A percentile compares a stretch with the other conserved stretches of the same genome.
These are phyloP conservation scores for Apiotrichum gamsii DNA, from an alignment of 1,284 basidiomycete species.

Conservation along the genomic window DNA sequence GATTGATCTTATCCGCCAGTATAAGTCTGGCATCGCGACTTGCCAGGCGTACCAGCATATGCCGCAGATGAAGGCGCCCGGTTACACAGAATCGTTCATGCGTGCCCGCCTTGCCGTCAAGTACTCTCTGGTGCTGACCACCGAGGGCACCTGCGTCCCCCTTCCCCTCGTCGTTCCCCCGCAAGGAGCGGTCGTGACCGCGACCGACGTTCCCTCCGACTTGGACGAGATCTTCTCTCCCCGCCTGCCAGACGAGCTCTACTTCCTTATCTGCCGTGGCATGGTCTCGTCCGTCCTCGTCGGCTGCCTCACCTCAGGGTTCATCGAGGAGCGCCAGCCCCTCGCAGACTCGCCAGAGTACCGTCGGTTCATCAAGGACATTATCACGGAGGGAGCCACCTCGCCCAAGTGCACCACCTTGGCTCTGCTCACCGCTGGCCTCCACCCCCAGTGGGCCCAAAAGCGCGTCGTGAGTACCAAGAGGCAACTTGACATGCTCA, in stretches of 20 bases:
- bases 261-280: constrained; percentile 90
- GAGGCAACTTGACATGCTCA: too few species aligned
- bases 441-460: constrained; percentile 67
- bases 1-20: constrained; percentile 81
- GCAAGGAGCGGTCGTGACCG: constrained; percentile 53
- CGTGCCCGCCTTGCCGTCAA: constrained; percentile 88
- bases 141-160: constrained; percentile 81
- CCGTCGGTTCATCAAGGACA: constrained; percentile 87
- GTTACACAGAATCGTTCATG: constrained; percentile 79
- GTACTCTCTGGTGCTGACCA: constrained; percentile 82
- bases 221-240: constrained; percentile 93
- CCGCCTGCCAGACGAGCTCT: constrained; percentile 91
- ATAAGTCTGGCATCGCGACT: constrained; percentile 75
- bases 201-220: constrained; percentile 81
- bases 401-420: constrained; percentile 86
- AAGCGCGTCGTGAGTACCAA: constrained; percentile 54
- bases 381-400: constrained; percentile 84
- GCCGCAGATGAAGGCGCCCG: constrained; percentile 23
- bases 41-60: constrained; percentile 70
- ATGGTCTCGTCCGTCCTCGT: constrained; percentile 80
- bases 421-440: constrained; percentile 70
- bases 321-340: constrained; percentile 77
- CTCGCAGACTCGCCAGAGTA: constrained; percentile 93
- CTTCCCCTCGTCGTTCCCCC: constrained; percentile 69
- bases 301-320: constrained; percentile 79